Evolutionary conservation across 2,329 filamentous ascomycete species (phyloP), one percentile per base, ranked within the genome.

Genomic region (Ceratocystis smalleyi): DNA sequence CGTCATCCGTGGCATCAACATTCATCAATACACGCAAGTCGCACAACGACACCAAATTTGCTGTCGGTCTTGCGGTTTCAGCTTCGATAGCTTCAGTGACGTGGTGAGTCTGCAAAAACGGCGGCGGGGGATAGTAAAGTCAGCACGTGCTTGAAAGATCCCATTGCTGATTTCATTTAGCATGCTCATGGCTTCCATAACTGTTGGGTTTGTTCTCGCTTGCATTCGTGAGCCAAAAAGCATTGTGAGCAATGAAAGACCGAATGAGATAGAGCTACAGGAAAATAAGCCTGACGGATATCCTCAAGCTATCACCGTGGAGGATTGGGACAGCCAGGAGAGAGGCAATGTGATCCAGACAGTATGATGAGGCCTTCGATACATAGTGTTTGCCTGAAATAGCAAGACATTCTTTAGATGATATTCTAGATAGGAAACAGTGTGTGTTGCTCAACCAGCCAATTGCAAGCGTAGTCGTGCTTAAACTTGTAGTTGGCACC

Each of bases 31-130:
- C 27, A 0, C 43, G 27, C 17, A 71, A 68, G 67, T 66, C 57
- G 59, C 64, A 54, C 19, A 62, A 63, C 3, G 24, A 32, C 4
- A 5, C 27, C 65, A 60, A 61, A 32, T 69, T 67, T 47, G 63
- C 75, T 43, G 68, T 70, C 24, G 73, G 72, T 4, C 69, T 77
- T 59, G 76, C 72, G 8, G 76, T 71, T 19, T 73, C 70, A 45
- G 75, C 77, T 22, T 76, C 71, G 35, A 63, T 79, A 5, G 77
- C 77, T 2, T 75, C 75, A 8, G 22, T 77, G 17, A 69, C 71
- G 17, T 79, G 77, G 75, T 75, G 64, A 64, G 72, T 70, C 12
- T 54, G 5, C 12, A 8, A 4, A 35, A 17, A 8, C 51, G n/a
- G 22, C 12, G 7, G 5, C 19, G 22, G 8, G 1, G 2, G n/a